Conservation (phyloP, 352 stramenopile genomes). For the Globisporangium perplexum region DNA sequence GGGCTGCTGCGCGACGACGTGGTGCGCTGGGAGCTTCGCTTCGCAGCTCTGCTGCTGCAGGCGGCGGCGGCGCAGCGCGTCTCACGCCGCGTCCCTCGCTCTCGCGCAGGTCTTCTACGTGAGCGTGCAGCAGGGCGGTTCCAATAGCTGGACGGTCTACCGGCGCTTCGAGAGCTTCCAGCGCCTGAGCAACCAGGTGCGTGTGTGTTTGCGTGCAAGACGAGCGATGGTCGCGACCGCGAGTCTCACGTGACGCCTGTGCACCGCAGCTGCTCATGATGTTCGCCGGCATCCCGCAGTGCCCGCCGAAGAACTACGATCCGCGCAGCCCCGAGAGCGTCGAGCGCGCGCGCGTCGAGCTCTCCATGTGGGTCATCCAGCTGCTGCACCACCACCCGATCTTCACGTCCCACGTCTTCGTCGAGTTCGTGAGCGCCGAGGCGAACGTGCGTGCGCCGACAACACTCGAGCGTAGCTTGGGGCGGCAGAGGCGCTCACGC, state of each 20-base stretch:
- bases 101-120: constrained; percentile 57
- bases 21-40: constrained; percentile 28
- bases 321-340: constrained; percentile 56
- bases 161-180: constrained; percentile 70
- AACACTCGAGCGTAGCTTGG: too few relatives aligned
- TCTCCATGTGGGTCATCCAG: constrained; percentile 81
- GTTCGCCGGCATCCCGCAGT: constrained; percentile 61
- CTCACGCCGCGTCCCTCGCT: background rate
- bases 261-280: constrained; percentile 45
- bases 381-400: constrained; percentile 74
- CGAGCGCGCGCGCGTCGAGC: constrained; percentile 64
- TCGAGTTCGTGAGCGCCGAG: constrained; percentile 76
- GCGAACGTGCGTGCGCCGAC: constrained; percentile 45
- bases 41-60: too few relatives aligned
- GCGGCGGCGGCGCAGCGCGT: background rate
- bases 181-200: constrained; percentile 55
- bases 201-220: background rate
- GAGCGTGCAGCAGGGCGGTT: constrained; percentile 65
- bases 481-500: background rate
- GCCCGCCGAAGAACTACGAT: constrained; percentile 52
- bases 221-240: background rate
- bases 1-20: constrained; percentile 49
- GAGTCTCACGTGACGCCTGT: background rate
- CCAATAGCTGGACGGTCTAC: constrained; percentile 71
- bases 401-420: constrained; percentile 77